phyloP scores from a whole-genome alignment of 2,329 filamentous ascomycete species.

The Alternaria sp. region DNA sequence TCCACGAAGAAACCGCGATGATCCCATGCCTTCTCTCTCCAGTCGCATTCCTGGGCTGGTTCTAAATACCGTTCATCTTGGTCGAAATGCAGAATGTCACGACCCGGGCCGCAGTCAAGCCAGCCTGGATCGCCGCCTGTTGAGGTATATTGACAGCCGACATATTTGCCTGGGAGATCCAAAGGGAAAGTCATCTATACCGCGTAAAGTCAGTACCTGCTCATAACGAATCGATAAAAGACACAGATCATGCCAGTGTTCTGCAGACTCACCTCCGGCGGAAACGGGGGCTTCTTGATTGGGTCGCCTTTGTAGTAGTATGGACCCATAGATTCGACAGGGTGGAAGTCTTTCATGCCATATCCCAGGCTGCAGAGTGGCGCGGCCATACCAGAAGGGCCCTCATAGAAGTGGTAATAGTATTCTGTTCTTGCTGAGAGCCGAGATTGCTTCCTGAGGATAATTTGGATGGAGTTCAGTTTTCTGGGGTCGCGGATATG shows the following conservation, averaged over 20 bases:
- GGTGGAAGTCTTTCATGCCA: background rate
- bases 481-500: background rate
- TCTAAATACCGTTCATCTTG: background rate
- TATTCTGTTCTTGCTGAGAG: background rate
- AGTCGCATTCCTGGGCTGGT: background rate
- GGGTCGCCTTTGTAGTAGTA: background rate
- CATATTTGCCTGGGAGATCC: background rate
- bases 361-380: background rate
- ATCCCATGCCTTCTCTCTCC: background rate
- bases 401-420: background rate
- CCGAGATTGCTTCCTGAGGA: background rate
- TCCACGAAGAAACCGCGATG: background rate
- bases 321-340: background rate
- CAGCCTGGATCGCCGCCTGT: background rate
- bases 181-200: background rate
- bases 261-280: background rate
- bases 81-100: background rate
- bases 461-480: background rate
- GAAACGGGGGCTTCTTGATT: background rate
- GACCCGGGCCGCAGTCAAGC: background rate
- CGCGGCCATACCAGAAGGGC: background rate
- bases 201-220: background rate
- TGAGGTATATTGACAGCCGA: background rate
- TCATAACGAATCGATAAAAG: background rate
- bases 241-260: background rate